Base-by-base conservation (phyloP, 768 basidiomycete genomes). In the Lentinula detonsa region DNA sequence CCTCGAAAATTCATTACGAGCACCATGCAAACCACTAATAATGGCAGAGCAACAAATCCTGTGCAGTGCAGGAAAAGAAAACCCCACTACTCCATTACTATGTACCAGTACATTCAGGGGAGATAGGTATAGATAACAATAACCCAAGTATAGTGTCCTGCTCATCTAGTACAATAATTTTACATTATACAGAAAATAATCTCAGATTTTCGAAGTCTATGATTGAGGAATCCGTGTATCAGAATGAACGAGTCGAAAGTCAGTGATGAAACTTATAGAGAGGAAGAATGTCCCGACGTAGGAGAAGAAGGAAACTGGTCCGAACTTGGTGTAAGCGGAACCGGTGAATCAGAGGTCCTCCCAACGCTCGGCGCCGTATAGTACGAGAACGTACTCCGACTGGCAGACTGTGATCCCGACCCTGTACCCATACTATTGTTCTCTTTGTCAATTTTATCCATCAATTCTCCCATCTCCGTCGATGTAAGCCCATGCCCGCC, bases 401-500 rank as follows among this genome's bases (percentile, higher is more conserved):
- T 56, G 2, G 53, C 53, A 37, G 53, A 54, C 37, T 37, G 34
- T 2, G 35, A 42, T 37, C 31, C 54, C 15, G 31, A 34, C 51
- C 28, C 59, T 42, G 43, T 54, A 15, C 39, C 50, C n/a, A 57
- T 43, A 54, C 40, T 63, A 53, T 21, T 15, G 35, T 46, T 45
- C 46, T 59, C 55, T 49, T 59, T 48, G 31, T 45, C 56, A 31
- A 40, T 59, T 62, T 60, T 57, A 18, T 37, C 60, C 34, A 72
- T 59, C 15, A 76, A 62, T 60, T 77, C 76, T 31, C 76, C 76
- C 46, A 75, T 66, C 54, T 76, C 76, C 3, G 67, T 72, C 1
- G 70, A 65, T 11, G 65, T 62, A 46, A 46, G 65, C 21, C 33
- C 61, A 37, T 48, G 63, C 8, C 60, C 59, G 45, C 64, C 63